Conservation (phyloP, 2,329 filamentous ascomycete genomes). For the Fusarium chlamydosporum region DNA sequence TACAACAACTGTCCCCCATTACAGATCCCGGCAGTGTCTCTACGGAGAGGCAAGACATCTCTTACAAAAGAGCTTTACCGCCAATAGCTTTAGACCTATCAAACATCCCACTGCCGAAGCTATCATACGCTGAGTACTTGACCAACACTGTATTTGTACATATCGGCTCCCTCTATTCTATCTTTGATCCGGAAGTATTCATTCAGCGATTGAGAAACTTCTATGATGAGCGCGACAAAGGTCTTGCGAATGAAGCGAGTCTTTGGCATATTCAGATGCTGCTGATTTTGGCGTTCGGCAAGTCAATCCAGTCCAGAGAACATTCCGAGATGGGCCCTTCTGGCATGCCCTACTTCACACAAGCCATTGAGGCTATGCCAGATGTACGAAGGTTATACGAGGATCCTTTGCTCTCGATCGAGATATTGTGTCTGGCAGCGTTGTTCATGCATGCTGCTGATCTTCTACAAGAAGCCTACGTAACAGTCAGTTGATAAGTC, state of each 20-base stretch:
- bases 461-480: constrained; percentile 41
- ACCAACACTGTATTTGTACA: constrained; percentile 39
- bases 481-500: constrained; percentile 22
- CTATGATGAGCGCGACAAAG: constrained; percentile 20
- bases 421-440: constrained; percentile 35
- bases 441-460: constrained; percentile 45
- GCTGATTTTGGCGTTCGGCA: constrained; percentile 37
- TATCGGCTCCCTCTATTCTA: constrained; percentile 36
- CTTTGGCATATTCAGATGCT: constrained; percentile 45
- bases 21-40: constrained; percentile 33
- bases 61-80: constrained; percentile 30
- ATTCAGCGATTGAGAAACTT: constrained; percentile 25
- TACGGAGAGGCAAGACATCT: constrained; percentile 37
- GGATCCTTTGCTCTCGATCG: constrained; percentile 39
- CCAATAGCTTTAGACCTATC: constrained; percentile 33
- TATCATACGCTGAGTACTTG: constrained; percentile 40
- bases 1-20: constrained; percentile 29
- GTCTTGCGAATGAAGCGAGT: not conserved
- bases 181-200: constrained; percentile 33
- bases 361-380: constrained; percentile 38
- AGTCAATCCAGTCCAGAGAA: constrained; percentile 41
- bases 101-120: constrained; percentile 31
- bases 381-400: constrained; percentile 40
- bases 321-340: constrained; percentile 41
- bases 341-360: constrained; percentile 40